A percentile compares a stretch with the other conserved stretches of the same genome.
Evolutionary conservation across 78 protist genomes (phyloP).

Genomic region (Dictyostelium intermedium): DNA sequence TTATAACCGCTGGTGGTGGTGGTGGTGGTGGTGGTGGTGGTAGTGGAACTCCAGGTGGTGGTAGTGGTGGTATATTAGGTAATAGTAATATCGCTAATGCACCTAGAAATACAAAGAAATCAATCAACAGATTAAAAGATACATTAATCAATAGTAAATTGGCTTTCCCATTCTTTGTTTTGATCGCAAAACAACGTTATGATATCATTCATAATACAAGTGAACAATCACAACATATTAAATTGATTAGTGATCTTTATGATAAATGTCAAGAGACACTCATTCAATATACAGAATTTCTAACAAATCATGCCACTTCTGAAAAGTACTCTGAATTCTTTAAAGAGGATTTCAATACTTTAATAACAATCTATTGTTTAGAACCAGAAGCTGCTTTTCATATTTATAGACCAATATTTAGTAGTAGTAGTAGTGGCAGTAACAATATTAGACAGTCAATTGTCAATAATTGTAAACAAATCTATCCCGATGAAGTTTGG

Average conservation of each 20-base stretch:
- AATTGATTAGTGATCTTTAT: slow-evolving; percentile 69
- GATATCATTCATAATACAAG: neutral
- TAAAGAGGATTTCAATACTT: neutral
- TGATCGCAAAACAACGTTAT: slow-evolving; percentile 59
- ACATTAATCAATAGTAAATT: slow-evolving; percentile 27
- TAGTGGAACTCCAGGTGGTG: neutral
- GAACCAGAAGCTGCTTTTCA: slow-evolving; percentile 79
- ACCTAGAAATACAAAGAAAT: slow-evolving; percentile 31
- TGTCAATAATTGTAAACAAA: neutral
- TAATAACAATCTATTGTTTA: slow-evolving; percentile 3
- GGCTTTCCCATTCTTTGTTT: slow-evolving; percentile 45
- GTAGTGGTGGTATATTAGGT: neutral
- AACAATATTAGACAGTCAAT: neutral
- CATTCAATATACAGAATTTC: slow-evolving; percentile 71
- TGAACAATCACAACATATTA: slow-evolving; percentile 52
- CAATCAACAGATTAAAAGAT: slow-evolving; percentile 50
- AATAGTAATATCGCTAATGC: neutral
- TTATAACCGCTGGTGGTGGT: neutral
- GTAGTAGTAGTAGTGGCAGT: neutral
- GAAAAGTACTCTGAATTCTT: slow-evolving; percentile 26
- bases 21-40: neutral
- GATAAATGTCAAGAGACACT: slow-evolving; percentile 87
- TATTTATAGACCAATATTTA: slow-evolving; percentile 26
- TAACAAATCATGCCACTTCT: neutral
- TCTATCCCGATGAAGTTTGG: neutral